Evolutionary conservation across 2,329 filamentous ascomycete genomes (phyloP).

Genomic region (Exophiala aquamarina): DNA sequence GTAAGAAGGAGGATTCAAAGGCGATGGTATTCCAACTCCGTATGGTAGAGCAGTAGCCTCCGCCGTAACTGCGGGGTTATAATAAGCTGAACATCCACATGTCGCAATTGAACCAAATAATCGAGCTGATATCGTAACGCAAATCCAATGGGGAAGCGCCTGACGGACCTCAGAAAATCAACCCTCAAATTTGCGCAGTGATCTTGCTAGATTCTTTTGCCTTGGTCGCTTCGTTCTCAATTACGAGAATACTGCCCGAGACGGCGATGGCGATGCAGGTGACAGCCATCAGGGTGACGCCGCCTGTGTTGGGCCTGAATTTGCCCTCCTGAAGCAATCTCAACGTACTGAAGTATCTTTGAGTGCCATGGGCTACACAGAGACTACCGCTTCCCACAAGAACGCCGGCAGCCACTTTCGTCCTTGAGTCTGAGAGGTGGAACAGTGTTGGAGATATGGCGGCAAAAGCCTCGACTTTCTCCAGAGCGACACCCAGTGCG

Average conservation of each 20-base stretch:
- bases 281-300: slow-evolving; percentile 18
- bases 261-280: slow-evolving; percentile 19
- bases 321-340: slow-evolving; percentile 43
- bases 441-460: slow-evolving; percentile 16
- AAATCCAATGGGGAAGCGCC: too few relatives aligned
- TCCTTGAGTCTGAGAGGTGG: slow-evolving; percentile 19
- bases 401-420: slow-evolving; percentile 40
- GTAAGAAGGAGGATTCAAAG: too few relatives aligned
- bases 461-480: slow-evolving; percentile 37
- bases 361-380: slow-evolving; percentile 49
- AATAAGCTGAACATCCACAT: too few relatives aligned
- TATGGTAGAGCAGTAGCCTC: too few relatives aligned
- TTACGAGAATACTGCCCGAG: slow-evolving; percentile 12
- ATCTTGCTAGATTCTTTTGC: neutral
- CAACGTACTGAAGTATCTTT: slow-evolving; percentile 49
- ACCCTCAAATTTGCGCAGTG: too few relatives aligned
- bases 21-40: too few relatives aligned
- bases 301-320: slow-evolving; percentile 33
- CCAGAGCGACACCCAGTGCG: slow-evolving; percentile 52
- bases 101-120: too few relatives aligned
- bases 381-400: slow-evolving; percentile 48
- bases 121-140: too few relatives aligned
- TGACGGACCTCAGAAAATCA: too few relatives aligned
- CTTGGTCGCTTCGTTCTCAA: slow-evolving; percentile 12
- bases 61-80: too few relatives aligned